phyloP scores from a whole-genome alignment of 768 basidiomycete species.

The Panaeolus papilionaceus region DNA sequence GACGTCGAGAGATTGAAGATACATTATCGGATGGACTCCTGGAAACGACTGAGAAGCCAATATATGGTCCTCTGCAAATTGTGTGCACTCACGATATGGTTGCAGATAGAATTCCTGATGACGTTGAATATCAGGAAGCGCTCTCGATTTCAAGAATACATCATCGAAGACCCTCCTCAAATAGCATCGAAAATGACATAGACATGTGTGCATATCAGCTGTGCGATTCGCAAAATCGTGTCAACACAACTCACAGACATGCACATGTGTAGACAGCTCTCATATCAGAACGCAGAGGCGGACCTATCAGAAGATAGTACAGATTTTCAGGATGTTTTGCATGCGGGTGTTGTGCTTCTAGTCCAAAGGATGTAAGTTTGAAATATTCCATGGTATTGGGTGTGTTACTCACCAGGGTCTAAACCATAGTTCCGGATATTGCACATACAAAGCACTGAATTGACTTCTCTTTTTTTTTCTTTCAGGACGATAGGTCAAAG shows the following conservation, averaged over 20 bases:
- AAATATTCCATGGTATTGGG: neutral
- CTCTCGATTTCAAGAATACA: too few relatives aligned
- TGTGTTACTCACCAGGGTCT: slow-evolving; percentile 3
- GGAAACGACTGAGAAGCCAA: too few relatives aligned
- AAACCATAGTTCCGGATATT: neutral
- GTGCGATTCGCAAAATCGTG: neutral
- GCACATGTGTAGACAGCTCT: neutral
- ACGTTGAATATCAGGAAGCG: neutral
- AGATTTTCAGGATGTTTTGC: neutral
- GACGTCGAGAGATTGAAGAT: neutral
- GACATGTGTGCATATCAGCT: too few relatives aligned
- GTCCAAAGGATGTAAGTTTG: neutral
- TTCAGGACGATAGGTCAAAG: too few relatives aligned
- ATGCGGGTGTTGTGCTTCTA: neutral
- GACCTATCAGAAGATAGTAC: neutral
- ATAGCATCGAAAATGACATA: neutral
- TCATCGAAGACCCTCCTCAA: neutral
- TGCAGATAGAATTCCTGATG: neutral
- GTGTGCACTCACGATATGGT: neutral
- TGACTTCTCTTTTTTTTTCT: too few relatives aligned
- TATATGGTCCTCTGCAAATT: too few relatives aligned
- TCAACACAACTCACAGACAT: neutral
- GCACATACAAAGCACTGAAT: neutral
- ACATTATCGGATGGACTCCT: neutral
- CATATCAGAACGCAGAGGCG: neutral